Base-by-base conservation (phyloP, 1,139 yeast species). In the Sugiyamaella neomexicana region DNA sequence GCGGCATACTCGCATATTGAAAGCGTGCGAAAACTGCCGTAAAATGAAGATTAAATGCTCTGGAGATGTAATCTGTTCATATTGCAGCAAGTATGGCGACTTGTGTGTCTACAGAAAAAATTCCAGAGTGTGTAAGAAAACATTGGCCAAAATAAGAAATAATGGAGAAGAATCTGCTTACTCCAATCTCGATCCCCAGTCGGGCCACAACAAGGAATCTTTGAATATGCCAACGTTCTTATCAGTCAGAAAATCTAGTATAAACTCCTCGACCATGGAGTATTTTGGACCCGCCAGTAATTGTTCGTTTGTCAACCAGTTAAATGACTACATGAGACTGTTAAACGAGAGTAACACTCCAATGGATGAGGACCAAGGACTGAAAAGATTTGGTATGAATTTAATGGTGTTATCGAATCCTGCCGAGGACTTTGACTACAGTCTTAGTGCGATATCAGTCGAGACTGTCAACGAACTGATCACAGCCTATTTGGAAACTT, bases 1-100 rank as follows among this genome's bases (percentile, higher is more conserved):
- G n/a, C 39, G 39, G 39, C 39, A 36, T n/a, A 36, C 39, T 5
- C 39, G 39, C 39, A 36, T 36, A 6, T 36, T 36, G 17, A 36
- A 36, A 36, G 39, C 39, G 17, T 36, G 39, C n/a, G 39, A 36
- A 36, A 36, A 36, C 39, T 36, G 39, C 39, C 39, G 39, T 2
- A 36, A 36, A 13, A 36, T 36, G 39, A 36, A 36, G 7, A 36
- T 36, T 3, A 36, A 36, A 36, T 36, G 39, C 13, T 36, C 39
- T 36, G 39, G 39, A 36, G 39, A 36, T 5, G 16, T 15, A 36
- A 13, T 36, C 12, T 36, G 39, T 36, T 36, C 39, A n/a, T 36
- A 36, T 36, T 36, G 39, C 39, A 36, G 39, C 15, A 36, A 36
- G 13, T 36, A 36, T 36, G 39, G 39, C 9, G 39, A 36, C 17